Evolutionary conservation across 106 monocot genomes (phyloP).

Genomic region (Dioscorea zingiberensis): DNA sequence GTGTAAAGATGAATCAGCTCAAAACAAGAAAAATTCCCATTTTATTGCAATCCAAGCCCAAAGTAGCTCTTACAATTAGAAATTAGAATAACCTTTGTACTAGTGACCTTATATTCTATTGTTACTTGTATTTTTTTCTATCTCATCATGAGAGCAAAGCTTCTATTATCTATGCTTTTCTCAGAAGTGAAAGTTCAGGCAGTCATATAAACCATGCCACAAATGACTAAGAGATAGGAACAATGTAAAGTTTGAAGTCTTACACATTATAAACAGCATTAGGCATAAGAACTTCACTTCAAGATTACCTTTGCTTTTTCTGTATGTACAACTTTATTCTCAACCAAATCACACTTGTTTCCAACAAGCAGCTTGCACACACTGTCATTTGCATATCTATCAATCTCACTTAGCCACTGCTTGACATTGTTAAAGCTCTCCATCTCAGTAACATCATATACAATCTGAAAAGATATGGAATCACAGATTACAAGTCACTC

Average conservation of each 20-base stretch:
- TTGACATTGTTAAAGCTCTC: conserved; percentile 80
- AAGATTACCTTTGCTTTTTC: conserved; percentile 60
- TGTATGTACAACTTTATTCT: conserved; percentile 67
- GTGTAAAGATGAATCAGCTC: too few relatives aligned
- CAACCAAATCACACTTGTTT: conserved; percentile 73
- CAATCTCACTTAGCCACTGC: conserved; percentile 79
- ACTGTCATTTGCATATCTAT: conserved; percentile 77
- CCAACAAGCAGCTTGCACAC: conserved; percentile 86
- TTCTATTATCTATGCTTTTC: too few relatives aligned
- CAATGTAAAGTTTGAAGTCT: too few relatives aligned
- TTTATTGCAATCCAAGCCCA: too few relatives aligned
- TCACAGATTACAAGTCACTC: not conserved
- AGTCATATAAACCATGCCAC: too few relatives aligned
- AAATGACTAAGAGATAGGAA: too few relatives aligned
- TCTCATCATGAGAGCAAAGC: too few relatives aligned
- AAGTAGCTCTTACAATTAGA: not conserved
- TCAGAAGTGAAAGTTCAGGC: too few relatives aligned
- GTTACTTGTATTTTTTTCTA: too few relatives aligned
- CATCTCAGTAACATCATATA: conserved; percentile 85
- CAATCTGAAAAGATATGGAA: conserved; percentile 42
- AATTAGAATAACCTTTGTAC: not conserved
- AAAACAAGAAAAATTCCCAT: too few relatives aligned
- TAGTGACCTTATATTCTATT: too few relatives aligned
- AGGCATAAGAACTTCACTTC: not conserved
- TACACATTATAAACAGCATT: not conserved